phyloP scores from a whole-genome alignment of 108 stramenopile species.

The Licmophora abbreviata region DNA sequence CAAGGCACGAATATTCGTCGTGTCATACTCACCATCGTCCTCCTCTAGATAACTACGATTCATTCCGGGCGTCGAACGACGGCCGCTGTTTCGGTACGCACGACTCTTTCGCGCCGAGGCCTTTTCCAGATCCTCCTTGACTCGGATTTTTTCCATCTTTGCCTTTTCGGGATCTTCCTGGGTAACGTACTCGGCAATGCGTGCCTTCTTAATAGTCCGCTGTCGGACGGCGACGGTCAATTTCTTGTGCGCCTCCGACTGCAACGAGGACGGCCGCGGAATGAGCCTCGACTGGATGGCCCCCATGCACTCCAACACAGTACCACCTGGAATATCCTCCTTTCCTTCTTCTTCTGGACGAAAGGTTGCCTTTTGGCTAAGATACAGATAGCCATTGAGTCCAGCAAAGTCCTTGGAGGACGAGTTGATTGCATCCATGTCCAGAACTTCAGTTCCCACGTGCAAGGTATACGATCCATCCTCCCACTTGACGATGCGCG shows the following conservation, averaged over 20 bases:
- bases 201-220: slow-evolving; percentile 58
- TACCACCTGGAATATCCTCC: slow-evolving; percentile 40
- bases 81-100: slow-evolving; percentile 11
- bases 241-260: slow-evolving; percentile 74
- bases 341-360: slow-evolving; percentile 23
- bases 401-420: slow-evolving; percentile 36
- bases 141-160: slow-evolving; percentile 55
- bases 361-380: slow-evolving; percentile 59
- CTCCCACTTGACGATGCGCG: slow-evolving; percentile 80
- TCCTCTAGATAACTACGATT: slow-evolving; percentile 67
- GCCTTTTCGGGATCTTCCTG: slow-evolving; percentile 77
- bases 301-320: slow-evolving; percentile 68
- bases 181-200: slow-evolving; percentile 72
- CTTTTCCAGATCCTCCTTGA: slow-evolving; percentile 67
- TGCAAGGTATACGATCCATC: slow-evolving; percentile 81
- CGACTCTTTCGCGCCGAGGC: slow-evolving; percentile 24
- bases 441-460: slow-evolving; percentile 81
- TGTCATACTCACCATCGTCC: slow-evolving; percentile 67
- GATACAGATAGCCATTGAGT: slow-evolving; percentile 64
- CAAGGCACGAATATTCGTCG: slow-evolving; percentile 45
- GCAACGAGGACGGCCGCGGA: slow-evolving; percentile 57
- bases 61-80: slow-evolving; percentile 44
- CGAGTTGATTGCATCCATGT: slow-evolving; percentile 41
- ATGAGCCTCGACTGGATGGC: slow-evolving; percentile 44
- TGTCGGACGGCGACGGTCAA: slow-evolving; percentile 69